Conservation (phyloP, 78 protist genomes). For the Tieghemostelium lacteum region DNA sequence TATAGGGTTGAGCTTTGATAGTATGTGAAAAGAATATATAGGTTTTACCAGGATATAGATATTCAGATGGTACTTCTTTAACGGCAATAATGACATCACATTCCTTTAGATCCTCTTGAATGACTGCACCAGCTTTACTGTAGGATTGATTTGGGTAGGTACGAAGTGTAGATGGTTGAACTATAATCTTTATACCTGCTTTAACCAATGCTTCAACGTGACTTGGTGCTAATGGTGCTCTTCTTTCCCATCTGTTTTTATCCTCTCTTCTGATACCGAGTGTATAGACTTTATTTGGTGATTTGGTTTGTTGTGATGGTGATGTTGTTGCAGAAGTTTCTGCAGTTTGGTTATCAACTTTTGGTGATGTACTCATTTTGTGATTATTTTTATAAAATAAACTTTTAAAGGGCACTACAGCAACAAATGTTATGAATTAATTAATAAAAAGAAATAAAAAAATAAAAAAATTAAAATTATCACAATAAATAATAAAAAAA, state of each 20-base stretch:
- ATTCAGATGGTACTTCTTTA: slow-evolving; percentile 88
- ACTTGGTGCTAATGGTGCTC: slow-evolving; percentile 96
- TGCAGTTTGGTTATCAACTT: no score
- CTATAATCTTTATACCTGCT: slow-evolving; percentile 81
- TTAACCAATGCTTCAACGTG: slow-evolving; percentile 83
- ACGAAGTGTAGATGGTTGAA: slow-evolving; percentile 91
- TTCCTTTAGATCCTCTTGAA: slow-evolving; percentile 85
- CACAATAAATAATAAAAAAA: no score
- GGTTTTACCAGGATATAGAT: slow-evolving; percentile 76
- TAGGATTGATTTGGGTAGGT: slow-evolving; percentile 82
- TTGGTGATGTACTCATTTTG: no score
- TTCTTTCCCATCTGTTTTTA: slow-evolving; percentile 94
- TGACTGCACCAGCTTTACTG: slow-evolving; percentile 90
- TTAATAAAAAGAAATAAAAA: no score
- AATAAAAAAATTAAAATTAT: no score
- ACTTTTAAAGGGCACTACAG: no score
- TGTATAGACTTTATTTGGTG: slow-evolving; percentile 45
- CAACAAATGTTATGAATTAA: no score
- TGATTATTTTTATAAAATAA: no score
- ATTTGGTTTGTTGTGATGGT: no score
- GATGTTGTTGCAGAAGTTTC: no score
- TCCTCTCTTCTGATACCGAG: slow-evolving; percentile 91
- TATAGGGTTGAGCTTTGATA: slow-evolving; percentile 94
- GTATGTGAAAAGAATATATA: slow-evolving; percentile 92
- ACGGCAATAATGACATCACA: slow-evolving; percentile 90